phyloP scores from a whole-genome alignment of 2,329 filamentous ascomycete genomes.

The Hymenoscyphus fraxineus region DNA sequence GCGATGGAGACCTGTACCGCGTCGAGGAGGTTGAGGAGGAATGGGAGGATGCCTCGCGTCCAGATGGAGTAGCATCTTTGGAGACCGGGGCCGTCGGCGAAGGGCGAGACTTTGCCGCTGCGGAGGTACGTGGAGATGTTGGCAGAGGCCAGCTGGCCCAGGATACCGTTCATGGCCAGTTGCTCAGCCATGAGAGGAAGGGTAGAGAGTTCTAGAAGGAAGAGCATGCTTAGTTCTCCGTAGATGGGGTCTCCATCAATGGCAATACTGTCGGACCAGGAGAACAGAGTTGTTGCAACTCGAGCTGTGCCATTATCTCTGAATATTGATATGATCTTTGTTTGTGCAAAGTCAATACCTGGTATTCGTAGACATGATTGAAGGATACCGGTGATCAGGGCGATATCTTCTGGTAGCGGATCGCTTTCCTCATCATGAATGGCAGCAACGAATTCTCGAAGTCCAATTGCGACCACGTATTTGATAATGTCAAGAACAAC shows the following conservation, averaged over 20 bases:
- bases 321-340: conserved; percentile 68
- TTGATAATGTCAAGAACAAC: conserved; percentile 69
- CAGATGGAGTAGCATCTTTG: conserved; percentile 84
- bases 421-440: conserved; percentile 70
- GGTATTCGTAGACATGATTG: conserved; percentile 80
- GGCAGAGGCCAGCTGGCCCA: conserved; percentile 74
- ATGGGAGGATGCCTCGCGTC: conserved; percentile 80
- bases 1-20: conserved; percentile 78
- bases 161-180: conserved; percentile 79
- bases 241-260: conserved; percentile 82
- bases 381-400: conserved; percentile 80
- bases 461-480: conserved; percentile 73
- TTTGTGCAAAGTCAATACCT: conserved; percentile 66
- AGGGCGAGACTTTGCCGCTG: conserved; percentile 67
- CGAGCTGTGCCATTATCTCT: conserved; percentile 70
- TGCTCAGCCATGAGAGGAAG: conserved; percentile 81
- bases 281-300: conserved; percentile 82
- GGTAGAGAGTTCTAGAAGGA: conserved; percentile 82
- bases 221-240: conserved; percentile 84
- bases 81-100: conserved; percentile 64
- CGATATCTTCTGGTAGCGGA: conserved; percentile 74
- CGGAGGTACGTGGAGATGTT: conserved; percentile 76
- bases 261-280: conserved; percentile 83
- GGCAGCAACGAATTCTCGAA: conserved; percentile 74
- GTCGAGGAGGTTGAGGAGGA: conserved; percentile 83